A percentile compares a stretch with the other conserved stretches of the same genome.
Evolutionary conservation across 225 moss, liverwort and hornwort species (phyloP).

Genomic region (Neckera pumila): DNA sequence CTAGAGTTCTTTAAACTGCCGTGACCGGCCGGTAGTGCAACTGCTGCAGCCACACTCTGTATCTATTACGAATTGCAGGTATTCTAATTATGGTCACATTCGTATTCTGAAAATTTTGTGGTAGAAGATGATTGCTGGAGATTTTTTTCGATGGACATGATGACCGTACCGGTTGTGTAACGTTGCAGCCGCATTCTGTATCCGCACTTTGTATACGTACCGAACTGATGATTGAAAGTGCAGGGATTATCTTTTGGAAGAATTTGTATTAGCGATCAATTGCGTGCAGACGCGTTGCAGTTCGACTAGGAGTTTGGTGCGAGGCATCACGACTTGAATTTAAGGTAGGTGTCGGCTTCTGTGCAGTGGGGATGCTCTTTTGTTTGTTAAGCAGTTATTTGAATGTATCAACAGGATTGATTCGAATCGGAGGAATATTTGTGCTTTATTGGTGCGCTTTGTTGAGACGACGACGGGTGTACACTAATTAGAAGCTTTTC

Average conservation of each 20-base stretch:
- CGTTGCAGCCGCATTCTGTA: not conserved
- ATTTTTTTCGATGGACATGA: not conserved
- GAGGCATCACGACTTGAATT: not conserved
- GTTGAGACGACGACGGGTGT: not conserved
- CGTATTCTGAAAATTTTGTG: not conserved
- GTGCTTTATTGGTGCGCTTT: not conserved
- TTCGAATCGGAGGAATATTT: not conserved
- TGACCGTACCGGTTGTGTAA: too few species aligned
- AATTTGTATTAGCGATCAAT: not conserved
- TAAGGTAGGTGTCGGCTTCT: not conserved
- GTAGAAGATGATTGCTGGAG: not conserved
- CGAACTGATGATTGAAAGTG: not conserved
- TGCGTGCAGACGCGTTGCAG: not conserved
- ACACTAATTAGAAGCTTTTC: not conserved
- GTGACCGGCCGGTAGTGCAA: not conserved
- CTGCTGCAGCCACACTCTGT: not conserved
- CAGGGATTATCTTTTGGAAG: not conserved
- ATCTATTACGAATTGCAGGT: not conserved
- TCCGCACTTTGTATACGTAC: not conserved
- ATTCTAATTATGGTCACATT: not conserved
- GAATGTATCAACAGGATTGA: not conserved
- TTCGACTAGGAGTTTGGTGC: not conserved
- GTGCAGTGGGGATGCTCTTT: not conserved
- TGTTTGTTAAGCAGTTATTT: not conserved
- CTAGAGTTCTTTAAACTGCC: not conserved